phyloP scores from a whole-genome alignment of 1,139 yeast species.

The Suhomyces guaymorum region DNA sequence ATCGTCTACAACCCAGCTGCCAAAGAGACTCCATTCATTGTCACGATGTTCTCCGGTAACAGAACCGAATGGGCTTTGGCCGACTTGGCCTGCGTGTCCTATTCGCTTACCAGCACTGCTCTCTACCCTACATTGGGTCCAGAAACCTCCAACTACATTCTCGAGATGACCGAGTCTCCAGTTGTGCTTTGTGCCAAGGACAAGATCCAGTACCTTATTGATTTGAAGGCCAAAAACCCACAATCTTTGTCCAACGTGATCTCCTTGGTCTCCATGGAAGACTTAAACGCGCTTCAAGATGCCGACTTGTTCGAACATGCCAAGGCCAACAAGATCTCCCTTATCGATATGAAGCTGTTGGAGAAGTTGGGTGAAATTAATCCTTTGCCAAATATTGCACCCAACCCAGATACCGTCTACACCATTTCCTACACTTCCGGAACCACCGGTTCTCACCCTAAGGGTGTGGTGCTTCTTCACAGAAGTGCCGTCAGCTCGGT shows the following conservation, averaged over 20 bases:
- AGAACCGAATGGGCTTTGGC: slow-evolving; percentile 60
- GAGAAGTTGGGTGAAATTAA: slow-evolving; percentile 26
- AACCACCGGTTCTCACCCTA: slow-evolving; percentile 40
- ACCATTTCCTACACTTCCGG: slow-evolving; percentile 39
- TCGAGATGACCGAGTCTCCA: slow-evolving; percentile 57
- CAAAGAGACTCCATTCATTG: slow-evolving; percentile 42
- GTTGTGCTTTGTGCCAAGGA: slow-evolving; percentile 52
- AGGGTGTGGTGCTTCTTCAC: slow-evolving; percentile 40
- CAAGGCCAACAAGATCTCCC: slow-evolving; percentile 24
- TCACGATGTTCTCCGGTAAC: slow-evolving; percentile 58
- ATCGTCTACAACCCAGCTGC: slow-evolving; percentile 25
- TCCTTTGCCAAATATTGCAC: slow-evolving; percentile 22
- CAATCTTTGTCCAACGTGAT: slow-evolving; percentile 22
- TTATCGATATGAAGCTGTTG: slow-evolving; percentile 36
- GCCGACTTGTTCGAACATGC: slow-evolving; percentile 22
- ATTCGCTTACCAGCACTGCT: slow-evolving; percentile 56
- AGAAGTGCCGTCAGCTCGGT: slow-evolving; percentile 30
- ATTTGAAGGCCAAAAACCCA: slow-evolving; percentile 31
- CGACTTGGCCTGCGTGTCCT: slow-evolving; percentile 59
- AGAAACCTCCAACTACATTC: slow-evolving; percentile 56
- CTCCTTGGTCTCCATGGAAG: slow-evolving; percentile 53
- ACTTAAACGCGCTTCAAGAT: slow-evolving; percentile 26
- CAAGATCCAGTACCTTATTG: slow-evolving; percentile 44
- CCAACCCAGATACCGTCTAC: slow-evolving; percentile 24
- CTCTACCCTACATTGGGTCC: slow-evolving; percentile 67